A percentile compares a stretch with the other conserved stretches of the same genome.
Evolutionary conservation across 75 land plant species (phyloP).

Genomic region (Cunninghamia lanceolata): DNA sequence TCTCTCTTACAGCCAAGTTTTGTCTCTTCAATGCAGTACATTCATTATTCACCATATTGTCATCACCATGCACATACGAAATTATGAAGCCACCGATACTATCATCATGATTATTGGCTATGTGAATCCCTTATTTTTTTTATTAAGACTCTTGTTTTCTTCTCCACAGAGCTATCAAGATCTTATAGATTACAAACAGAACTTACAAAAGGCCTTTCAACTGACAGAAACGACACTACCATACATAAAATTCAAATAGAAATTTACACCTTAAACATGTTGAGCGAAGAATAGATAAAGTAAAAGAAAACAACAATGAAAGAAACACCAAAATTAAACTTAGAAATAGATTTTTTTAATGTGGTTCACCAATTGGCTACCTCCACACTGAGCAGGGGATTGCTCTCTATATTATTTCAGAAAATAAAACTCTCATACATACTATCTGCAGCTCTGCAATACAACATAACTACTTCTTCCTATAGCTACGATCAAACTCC

Average conservation of each 20-base stretch:
- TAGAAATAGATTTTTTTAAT: no score
- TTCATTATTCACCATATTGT: not conserved
- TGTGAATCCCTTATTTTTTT: not conserved
- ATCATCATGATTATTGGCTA: not conserved
- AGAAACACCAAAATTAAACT: no score
- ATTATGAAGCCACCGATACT: not conserved
- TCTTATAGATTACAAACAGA: not conserved
- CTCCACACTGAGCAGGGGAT: no score
- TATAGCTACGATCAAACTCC: no score
- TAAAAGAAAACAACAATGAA: no score
- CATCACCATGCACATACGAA: not conserved
- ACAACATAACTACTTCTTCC: no score
- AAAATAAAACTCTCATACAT: no score
- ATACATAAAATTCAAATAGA: conserved; percentile 45
- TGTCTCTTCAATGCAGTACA: not conserved
- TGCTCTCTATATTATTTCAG: no score
- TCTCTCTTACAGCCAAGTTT: not conserved
- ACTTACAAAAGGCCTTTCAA: conserved; percentile 13
- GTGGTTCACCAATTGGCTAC: no score
- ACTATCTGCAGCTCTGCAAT: no score
- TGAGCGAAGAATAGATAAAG: no score
- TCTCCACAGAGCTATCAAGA: conserved; percentile 6
- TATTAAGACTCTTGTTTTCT: not conserved
- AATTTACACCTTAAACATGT: conserved; percentile 53
- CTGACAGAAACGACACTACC: conserved; percentile 62